Conservation (phyloP, 768 basidiomycete species). For the Leucocoprinus sp. region DNA sequence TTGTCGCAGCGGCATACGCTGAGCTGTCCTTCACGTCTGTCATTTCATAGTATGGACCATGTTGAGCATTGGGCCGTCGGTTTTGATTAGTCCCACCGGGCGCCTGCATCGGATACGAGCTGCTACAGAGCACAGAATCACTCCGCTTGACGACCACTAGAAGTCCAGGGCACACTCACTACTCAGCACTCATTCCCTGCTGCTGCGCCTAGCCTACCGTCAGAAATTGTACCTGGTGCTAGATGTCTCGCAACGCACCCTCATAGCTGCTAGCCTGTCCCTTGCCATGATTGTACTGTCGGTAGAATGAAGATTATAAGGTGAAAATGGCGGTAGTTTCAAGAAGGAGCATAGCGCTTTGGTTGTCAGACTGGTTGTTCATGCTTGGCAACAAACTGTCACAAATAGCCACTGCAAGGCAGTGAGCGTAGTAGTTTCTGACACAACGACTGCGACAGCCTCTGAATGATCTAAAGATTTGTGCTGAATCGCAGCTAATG, state of each 20-base stretch:
- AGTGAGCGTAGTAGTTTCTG: background rate
- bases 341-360: constrained; percentile 2
- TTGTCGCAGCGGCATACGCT: constrained; percentile 35
- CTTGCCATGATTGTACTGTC: constrained; percentile 51
- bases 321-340: constrained; percentile 3
- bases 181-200: constrained; percentile 44
- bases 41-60: constrained; percentile 60
- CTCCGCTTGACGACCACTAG: constrained; percentile 1
- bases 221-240: constrained; percentile 9
- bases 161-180: constrained; percentile 28
- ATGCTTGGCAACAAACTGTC: constrained; percentile 10
- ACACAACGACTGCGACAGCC: too few relatives aligned
- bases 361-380: constrained; percentile 7
- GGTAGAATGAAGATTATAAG: background rate
- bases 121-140: constrained; percentile 22
- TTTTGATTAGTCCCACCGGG: constrained; percentile 40
- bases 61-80: constrained; percentile 50
- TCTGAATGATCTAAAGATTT: too few relatives aligned
- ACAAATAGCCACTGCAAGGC: constrained; percentile 10
- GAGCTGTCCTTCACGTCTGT: constrained; percentile 55
- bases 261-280: constrained; percentile 86
- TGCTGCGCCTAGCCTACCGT: constrained; percentile 51
- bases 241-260: constrained; percentile 38
- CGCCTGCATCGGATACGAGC: constrained; percentile 64
- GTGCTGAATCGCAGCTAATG: too few relatives aligned